Evolutionary conservation across 495 filamentous ascomycete species (phyloP).

Genomic region (Penicillium paradoxum): DNA sequence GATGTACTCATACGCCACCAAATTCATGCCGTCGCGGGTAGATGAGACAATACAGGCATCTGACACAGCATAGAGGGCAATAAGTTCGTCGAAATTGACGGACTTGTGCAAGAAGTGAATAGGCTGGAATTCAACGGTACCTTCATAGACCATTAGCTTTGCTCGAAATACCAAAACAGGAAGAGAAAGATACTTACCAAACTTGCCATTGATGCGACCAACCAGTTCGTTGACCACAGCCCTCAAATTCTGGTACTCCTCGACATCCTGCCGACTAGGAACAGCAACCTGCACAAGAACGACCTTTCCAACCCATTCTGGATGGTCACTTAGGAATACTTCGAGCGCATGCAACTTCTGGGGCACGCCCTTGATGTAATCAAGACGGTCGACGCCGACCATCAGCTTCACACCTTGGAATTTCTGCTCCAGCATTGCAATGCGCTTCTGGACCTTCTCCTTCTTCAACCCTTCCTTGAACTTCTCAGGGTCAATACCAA

Average conservation of each 20-base stretch:
- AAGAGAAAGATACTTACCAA: slow-evolving; percentile 50
- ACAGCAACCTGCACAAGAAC: slow-evolving; percentile 95
- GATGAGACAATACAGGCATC: slow-evolving; percentile 94
- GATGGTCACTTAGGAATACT: slow-evolving; percentile 93
- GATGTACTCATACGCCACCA: slow-evolving; percentile 98
- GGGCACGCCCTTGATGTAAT: slow-evolving; percentile 97
- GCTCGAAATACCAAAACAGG: neutral
- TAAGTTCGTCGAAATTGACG: slow-evolving; percentile 85
- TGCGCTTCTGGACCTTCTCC: slow-evolving; percentile 79
- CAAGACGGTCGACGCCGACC: slow-evolving; percentile 90
- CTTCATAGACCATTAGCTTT: slow-evolving; percentile 30
- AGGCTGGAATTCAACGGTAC: slow-evolving; percentile 94
- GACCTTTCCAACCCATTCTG: slow-evolving; percentile 98
- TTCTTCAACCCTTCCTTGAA: slow-evolving; percentile 84
- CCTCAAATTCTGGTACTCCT: slow-evolving; percentile 94
- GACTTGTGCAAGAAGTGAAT: slow-evolving; percentile 98
- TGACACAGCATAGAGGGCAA: slow-evolving; percentile 87
- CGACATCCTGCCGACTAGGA: slow-evolving; percentile 88
- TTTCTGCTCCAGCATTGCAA: slow-evolving; percentile 77
- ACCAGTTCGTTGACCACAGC: slow-evolving; percentile 93
- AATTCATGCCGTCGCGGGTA: slow-evolving; percentile 97
- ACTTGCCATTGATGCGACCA: slow-evolving; percentile 90
- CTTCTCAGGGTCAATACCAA: slow-evolving; percentile 95
- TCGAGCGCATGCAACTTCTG: slow-evolving; percentile 95
- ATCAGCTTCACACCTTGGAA: slow-evolving; percentile 96